phyloP scores from a whole-genome alignment of 306 rosid genomes.

The Prosopis cineraria region DNA sequence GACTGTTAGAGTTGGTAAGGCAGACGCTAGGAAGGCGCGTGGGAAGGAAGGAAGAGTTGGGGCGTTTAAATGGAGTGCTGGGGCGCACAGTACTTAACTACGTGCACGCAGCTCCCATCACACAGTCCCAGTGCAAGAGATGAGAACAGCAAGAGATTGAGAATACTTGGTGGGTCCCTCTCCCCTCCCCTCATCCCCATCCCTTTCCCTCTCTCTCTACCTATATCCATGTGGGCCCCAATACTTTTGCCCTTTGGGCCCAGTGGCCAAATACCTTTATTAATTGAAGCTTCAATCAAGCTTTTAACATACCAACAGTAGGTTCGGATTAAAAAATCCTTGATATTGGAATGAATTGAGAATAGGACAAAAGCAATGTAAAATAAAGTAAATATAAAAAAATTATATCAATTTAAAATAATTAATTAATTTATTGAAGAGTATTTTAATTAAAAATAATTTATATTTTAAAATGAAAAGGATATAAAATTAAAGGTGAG shows the following conservation, averaged over 20 bases:
- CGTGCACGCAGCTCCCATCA: not conserved
- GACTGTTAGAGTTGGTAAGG: not conserved
- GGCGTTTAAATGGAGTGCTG: not conserved
- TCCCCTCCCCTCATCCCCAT: no score
- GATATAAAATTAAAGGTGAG: not conserved
- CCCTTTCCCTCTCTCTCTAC: not conserved
- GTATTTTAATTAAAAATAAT: no score
- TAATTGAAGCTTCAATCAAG: not conserved
- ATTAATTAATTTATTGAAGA: no score
- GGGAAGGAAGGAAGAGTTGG: not conserved
- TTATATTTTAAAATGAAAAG: no score
- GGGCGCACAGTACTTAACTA: not conserved
- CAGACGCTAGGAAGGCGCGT: constrained; percentile 2
- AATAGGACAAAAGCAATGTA: no score
- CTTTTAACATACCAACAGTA: no score
- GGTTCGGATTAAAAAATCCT: no score
- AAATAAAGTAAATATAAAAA: no score
- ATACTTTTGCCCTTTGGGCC: not conserved
- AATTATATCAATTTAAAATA: no score
- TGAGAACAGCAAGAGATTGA: not conserved
- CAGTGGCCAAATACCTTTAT: not conserved
- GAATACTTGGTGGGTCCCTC: not conserved
- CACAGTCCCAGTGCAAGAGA: not conserved
- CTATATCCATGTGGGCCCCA: not conserved
- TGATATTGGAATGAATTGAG: no score